Conservation (phyloP, 2,329 filamentous ascomycete genomes). For the Alternaria gaisen region DNA sequence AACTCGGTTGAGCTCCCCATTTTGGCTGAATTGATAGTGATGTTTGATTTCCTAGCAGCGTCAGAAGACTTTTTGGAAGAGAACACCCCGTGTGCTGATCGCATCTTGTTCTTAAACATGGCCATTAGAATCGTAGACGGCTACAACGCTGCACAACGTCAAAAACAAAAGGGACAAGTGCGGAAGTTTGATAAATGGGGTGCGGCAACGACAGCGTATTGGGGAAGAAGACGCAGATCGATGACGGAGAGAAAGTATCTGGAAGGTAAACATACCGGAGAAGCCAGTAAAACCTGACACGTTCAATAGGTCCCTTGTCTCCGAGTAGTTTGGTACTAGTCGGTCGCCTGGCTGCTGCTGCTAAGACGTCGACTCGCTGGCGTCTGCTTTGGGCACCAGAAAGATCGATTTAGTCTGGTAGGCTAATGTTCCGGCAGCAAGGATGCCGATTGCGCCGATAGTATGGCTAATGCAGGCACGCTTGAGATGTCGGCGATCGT, state of each 20-base stretch:
- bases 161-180: conserved; percentile 4
- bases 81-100: conserved; percentile 41
- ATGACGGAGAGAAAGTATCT: conserved; percentile 30
- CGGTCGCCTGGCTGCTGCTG: conserved; percentile 3
- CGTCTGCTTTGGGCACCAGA: conserved; percentile 8
- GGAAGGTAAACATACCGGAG: conserved; percentile 33
- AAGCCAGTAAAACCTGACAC: conserved; percentile 14
- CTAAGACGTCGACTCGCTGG: conserved; percentile 12
- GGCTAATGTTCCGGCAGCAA: conserved; percentile 9
- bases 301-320: conserved; percentile 12
- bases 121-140: conserved; percentile 17
- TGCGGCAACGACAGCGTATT: conserved; percentile 13
- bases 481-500: conserved; percentile 11
- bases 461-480: conserved; percentile 18
- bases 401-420: conserved; percentile 13
- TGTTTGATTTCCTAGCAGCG: conserved; percentile 30
- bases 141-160: neutral
- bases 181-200: conserved; percentile 3
- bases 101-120: conserved; percentile 45
- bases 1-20: conserved; percentile 37
- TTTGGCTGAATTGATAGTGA: conserved; percentile 33
- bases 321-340: conserved; percentile 9
- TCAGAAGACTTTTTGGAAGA: conserved; percentile 34
- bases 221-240: conserved; percentile 17
- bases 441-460: conserved; percentile 7